Conservation (phyloP, 106 monocot species). For the Cymbidium sinense region DNA sequence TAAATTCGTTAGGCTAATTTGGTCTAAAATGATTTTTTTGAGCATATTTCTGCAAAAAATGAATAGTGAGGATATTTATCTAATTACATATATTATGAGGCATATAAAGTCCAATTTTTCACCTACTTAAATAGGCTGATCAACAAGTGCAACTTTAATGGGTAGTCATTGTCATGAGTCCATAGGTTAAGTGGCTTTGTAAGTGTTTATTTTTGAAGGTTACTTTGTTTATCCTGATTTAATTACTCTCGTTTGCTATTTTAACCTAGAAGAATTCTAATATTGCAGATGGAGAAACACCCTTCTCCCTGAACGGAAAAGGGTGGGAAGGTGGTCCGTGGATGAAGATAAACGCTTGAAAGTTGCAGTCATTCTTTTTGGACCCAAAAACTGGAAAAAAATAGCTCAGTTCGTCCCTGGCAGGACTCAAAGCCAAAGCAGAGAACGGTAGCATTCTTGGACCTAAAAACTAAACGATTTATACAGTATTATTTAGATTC, state of each 20-base stretch:
- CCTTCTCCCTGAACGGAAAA: slow-evolving; percentile 59
- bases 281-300: slow-evolving; percentile 71
- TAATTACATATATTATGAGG: too few species aligned
- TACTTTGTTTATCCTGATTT: not conserved
- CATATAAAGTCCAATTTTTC: too few species aligned
- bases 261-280: slow-evolving; percentile 5
- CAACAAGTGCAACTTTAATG: not conserved
- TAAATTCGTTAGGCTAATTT: too few species aligned
- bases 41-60: too few species aligned
- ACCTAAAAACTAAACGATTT: not conserved
- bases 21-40: too few species aligned
- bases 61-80: too few species aligned
- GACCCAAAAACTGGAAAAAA: slow-evolving; percentile 80
- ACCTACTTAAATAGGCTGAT: not conserved
- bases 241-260: not conserved
- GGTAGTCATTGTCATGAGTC: not conserved
- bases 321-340: slow-evolving; percentile 84
- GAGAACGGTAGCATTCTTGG: slow-evolving; percentile 58
- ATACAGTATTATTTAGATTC: not conserved
- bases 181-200: not conserved
- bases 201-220: slow-evolving; percentile 1
- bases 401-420: slow-evolving; percentile 75
- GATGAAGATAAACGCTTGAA: slow-evolving; percentile 95
- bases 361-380: slow-evolving; percentile 84
- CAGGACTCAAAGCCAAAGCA: slow-evolving; percentile 76